phyloP scores from a whole-genome alignment of 2,329 filamentous ascomycete genomes.

The Paecilomyces niveus region DNA sequence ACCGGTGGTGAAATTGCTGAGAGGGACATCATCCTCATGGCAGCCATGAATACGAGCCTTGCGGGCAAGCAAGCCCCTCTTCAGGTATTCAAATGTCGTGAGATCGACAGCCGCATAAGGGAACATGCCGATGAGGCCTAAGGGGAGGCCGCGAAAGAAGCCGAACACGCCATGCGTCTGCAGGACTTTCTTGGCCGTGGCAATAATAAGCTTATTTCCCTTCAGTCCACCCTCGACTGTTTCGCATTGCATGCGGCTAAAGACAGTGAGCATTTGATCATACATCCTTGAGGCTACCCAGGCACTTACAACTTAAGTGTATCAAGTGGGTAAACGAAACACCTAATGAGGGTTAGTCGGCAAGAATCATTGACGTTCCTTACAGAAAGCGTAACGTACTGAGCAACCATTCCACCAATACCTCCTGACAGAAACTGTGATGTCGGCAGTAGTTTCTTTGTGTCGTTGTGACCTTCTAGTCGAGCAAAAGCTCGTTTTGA shows the following conservation, averaged over 20 bases:
- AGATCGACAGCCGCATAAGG: constrained; percentile 96
- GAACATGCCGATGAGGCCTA: constrained; percentile 94
- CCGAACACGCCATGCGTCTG: constrained; percentile 63
- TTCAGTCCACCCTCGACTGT: constrained; percentile 78
- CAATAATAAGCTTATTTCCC: constrained; percentile 73
- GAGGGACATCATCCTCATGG: constrained; percentile 74
- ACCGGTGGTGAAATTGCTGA: constrained; percentile 76
- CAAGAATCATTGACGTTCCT: constrained; percentile 1
- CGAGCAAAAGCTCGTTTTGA: constrained; percentile 80
- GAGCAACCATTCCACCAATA: constrained; percentile 85
- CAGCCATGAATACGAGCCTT: constrained; percentile 63
- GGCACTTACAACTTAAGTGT: constrained; percentile 51
- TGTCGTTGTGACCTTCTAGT: constrained; percentile 80
- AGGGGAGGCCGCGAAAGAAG: constrained; percentile 87
- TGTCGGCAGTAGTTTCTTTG: constrained; percentile 68
- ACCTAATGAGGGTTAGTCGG: constrained; percentile 42
- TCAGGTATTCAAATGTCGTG: constrained; percentile 89
- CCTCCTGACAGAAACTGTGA: constrained; percentile 91
- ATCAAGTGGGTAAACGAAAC: constrained; percentile 91
- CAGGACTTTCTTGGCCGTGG: constrained; percentile 84
- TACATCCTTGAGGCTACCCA: constrained; percentile 1
- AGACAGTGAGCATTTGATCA: constrained; percentile 6
- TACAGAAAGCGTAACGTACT: constrained; percentile 47
- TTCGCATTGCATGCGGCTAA: constrained; percentile 81
- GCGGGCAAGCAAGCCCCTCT: constrained; percentile 62